Conservation (phyloP, 73 alveolate genomes). For the Stentor coeruleus region DNA sequence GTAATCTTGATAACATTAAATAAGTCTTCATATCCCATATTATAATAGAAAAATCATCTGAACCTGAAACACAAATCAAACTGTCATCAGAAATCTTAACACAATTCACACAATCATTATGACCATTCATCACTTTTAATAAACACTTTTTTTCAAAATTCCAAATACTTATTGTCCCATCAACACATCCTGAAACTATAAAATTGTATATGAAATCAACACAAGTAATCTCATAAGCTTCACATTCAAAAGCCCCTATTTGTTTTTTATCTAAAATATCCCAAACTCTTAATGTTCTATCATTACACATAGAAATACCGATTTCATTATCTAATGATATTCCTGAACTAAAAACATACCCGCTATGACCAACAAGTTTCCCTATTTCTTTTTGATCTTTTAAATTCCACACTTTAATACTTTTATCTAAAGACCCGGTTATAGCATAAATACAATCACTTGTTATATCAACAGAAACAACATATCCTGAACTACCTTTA, state of each 20-base stretch:
- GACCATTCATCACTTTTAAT: too few relatives aligned
- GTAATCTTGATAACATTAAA: background rate
- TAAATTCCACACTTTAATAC: background rate
- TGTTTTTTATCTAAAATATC: too few relatives aligned
- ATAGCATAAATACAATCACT: background rate
- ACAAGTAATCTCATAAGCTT: background rate
- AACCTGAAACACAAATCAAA: too few relatives aligned
- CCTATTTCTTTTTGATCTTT: background rate
- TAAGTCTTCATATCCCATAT: background rate
- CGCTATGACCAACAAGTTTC: background rate
- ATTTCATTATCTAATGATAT: too few relatives aligned
- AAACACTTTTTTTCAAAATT: too few relatives aligned
- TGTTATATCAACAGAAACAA: background rate
- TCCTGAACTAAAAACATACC: background rate
- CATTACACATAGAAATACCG: background rate
- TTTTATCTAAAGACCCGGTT: background rate
- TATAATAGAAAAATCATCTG: too few relatives aligned
- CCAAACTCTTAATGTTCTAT: background rate
- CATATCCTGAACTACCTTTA: background rate
- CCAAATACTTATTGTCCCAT: background rate
- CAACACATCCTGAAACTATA: constrained; percentile 7
- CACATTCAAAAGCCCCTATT: background rate
- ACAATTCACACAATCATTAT: too few relatives aligned
- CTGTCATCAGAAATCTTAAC: too few relatives aligned
- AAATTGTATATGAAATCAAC: background rate